A percentile compares a stretch with the other conserved stretches of the same genome.
These are phyloP conservation scores for Arachnopeziza araneosa DNA, from an alignment of 2,329 filamentous ascomycete species.

Conservation along the genomic window DNA sequence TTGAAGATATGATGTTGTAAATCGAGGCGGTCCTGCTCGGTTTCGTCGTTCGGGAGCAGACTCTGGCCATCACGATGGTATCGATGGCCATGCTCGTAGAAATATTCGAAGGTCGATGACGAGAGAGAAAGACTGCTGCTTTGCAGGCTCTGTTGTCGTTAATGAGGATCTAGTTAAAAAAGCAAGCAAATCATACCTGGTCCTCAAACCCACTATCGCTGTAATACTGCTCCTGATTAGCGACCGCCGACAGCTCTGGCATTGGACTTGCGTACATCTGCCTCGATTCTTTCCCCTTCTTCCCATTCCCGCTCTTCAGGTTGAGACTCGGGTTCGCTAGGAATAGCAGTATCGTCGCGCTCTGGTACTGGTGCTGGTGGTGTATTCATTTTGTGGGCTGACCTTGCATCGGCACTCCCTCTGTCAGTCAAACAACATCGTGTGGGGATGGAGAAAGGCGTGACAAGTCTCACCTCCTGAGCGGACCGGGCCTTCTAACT, in stretches of 20 bases:
- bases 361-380: conserved; percentile 1
- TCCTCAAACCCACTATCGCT: conserved; percentile 8
- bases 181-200: not conserved
- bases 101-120: conserved; percentile 11
- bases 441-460: no score
- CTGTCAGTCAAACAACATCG: no score
- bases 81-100: conserved; percentile 15
- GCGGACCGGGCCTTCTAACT: no score
- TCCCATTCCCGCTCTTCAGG: not conserved
- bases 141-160: conserved; percentile 3
- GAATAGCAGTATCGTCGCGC: not conserved
- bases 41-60: conserved; percentile 12
- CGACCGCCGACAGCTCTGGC: not conserved
- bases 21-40: conserved; percentile 12
- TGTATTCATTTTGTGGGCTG: not conserved
- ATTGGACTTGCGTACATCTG: not conserved
- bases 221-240: conserved; percentile 5
- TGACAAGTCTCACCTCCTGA: no score
- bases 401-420: no score
- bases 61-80: conserved; percentile 15
- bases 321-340: not conserved
- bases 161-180: not conserved
- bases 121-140: conserved; percentile 9
- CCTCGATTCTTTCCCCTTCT: conserved; percentile 5
- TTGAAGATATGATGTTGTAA: conserved; percentile 32